Conservation (phyloP, 225 moss, liverwort and hornwort genomes). For the Thuidium tamariscinum region DNA sequence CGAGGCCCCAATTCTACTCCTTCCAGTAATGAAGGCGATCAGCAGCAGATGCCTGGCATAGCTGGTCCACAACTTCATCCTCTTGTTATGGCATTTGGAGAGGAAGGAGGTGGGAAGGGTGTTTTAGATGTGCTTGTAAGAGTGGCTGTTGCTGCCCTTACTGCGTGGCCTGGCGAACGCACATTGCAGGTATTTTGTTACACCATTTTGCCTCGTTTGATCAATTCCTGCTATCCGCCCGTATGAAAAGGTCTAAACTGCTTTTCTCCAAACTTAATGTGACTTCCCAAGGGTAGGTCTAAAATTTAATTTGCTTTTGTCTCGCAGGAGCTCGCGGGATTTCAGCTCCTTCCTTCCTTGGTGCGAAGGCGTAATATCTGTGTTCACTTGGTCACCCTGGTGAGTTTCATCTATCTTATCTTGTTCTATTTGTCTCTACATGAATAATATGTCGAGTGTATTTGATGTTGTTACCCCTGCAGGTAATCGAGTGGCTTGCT, state of each 20-base stretch:
- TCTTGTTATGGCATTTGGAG: constrained; percentile 84
- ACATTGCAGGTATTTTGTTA: constrained; percentile 58
- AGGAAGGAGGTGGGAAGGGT: constrained; percentile 92
- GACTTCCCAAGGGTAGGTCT: neutral
- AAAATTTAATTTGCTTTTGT: neutral
- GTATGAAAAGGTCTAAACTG: neutral
- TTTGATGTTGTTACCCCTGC: neutral
- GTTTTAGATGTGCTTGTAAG: constrained; percentile 82
- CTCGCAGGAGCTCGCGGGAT: constrained; percentile 78
- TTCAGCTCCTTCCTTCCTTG: constrained; percentile 86
- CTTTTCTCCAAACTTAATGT: neutral
- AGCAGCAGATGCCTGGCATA: constrained; percentile 63
- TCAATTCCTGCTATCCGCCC: neutral
- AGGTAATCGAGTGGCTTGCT: neutral
- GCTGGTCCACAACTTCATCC: constrained; percentile 71
- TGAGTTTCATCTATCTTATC: constrained; percentile 14
- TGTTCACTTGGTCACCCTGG: constrained; percentile 84
- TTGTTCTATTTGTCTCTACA: neutral
- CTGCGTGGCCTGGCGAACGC: constrained; percentile 96
- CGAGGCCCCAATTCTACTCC: constrained; percentile 99
- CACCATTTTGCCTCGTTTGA: neutral
- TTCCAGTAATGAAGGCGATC: constrained; percentile 89
- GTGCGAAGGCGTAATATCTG: constrained; percentile 93
- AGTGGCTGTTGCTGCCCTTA: constrained; percentile 77
- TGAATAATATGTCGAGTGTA: neutral